Conservation (phyloP, 2,329 filamentous ascomycete species). For the Aspergillus felis region DNA sequence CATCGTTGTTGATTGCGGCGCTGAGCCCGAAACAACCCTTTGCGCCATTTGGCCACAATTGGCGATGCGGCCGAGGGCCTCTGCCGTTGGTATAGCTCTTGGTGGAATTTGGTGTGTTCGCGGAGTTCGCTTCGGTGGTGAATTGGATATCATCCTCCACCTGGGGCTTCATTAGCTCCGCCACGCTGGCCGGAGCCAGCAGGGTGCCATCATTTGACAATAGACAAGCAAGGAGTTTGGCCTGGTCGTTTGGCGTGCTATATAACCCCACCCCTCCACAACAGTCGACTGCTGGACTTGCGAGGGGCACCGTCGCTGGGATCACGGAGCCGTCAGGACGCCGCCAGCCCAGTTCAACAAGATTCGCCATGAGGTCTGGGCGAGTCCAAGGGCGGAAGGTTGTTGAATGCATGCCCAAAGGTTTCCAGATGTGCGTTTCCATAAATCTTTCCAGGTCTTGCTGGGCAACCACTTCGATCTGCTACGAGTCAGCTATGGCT, state of each 20-base stretch:
- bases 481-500: no score
- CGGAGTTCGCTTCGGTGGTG: conserved; percentile 1
- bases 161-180: conserved; percentile 1
- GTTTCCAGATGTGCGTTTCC: conserved; percentile 41
- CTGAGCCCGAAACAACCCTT: conserved; percentile 5
- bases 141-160: conserved; percentile 2
- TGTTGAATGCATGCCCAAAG: conserved; percentile 37
- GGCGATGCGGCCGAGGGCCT: neutral
- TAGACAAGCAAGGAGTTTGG: conserved; percentile 14
- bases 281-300: conserved; percentile 7
- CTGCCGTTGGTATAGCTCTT: no score
- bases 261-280: conserved; percentile 20
- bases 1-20: neutral
- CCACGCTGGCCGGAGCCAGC: neutral
- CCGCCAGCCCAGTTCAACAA: neutral
- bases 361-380: conserved; percentile 1
- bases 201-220: neutral
- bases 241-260: conserved; percentile 17
- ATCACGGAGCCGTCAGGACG: neutral
- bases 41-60: neutral
- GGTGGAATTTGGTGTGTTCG: neutral
- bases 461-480: conserved; percentile 44
- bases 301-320: conserved; percentile 3
- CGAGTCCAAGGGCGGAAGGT: conserved; percentile 5
- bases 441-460: conserved; percentile 43